Conservation (phyloP, 345 rosid species). For the Gossypium raimondii region DNA sequence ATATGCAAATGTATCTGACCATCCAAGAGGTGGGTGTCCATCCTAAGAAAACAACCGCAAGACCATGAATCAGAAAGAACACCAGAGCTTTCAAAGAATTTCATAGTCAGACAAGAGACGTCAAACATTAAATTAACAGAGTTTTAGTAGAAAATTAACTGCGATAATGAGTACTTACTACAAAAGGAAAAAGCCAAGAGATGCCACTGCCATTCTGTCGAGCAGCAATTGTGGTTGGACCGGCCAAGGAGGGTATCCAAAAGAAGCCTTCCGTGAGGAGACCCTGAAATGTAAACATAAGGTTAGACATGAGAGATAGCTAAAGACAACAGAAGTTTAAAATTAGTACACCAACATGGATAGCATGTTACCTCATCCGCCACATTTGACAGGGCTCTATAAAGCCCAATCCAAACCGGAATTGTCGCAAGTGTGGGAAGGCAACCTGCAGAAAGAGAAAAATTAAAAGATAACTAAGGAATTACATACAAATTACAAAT, state of each 20-base stretch:
- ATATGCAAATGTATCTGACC: slow-evolving; percentile 87
- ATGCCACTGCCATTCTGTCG: slow-evolving; percentile 81
- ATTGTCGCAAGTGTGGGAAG: slow-evolving; percentile 95
- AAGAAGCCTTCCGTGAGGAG: slow-evolving; percentile 97
- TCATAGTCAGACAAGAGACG: not conserved
- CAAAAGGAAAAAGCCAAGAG: slow-evolving; percentile 94
- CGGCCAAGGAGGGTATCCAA: slow-evolving; percentile 96
- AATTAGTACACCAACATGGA: slow-evolving; percentile 4
- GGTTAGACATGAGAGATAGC: slow-evolving; percentile 17
- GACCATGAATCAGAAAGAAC: not conserved
- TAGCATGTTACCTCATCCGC: slow-evolving; percentile 67
- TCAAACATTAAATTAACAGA: slow-evolving; percentile 28
- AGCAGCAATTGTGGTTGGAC: slow-evolving; percentile 86
- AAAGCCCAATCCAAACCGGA: slow-evolving; percentile 96
- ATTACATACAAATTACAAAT: not conserved
- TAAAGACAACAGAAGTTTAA: not conserved
- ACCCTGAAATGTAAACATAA: slow-evolving; percentile 44
- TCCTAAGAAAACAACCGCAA: slow-evolving; percentile 44
- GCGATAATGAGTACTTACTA: slow-evolving; percentile 39
- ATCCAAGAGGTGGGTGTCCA: slow-evolving; percentile 97
- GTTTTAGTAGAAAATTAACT: slow-evolving; percentile 30
- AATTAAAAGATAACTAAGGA: not conserved
- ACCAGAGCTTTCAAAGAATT: not conserved
- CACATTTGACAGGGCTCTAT: slow-evolving; percentile 96
- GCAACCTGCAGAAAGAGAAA: slow-evolving; percentile 48